phyloP scores from a whole-genome alignment of 345 rosid species.

The Eucalyptus pauciflora region DNA sequence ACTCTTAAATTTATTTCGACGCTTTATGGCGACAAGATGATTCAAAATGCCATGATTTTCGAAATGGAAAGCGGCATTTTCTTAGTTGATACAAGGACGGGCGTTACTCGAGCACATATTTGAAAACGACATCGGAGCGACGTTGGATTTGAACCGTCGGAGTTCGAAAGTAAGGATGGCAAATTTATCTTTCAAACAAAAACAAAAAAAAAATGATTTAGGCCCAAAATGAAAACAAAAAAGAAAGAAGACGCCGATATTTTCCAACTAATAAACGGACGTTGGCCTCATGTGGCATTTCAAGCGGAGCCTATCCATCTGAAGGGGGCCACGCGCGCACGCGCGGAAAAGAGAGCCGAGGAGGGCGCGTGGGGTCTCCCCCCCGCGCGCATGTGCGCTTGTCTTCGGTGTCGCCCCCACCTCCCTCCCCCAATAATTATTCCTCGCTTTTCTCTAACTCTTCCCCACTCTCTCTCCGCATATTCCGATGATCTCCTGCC shows the following conservation, averaged over 20 bases:
- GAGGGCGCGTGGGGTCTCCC: background rate
- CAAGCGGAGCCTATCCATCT: background rate
- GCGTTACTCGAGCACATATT: accelerated
- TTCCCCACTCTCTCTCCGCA: background rate
- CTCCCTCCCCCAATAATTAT: background rate
- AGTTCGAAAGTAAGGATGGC: background rate
- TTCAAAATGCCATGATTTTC: accelerated
- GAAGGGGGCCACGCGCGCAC: background rate
- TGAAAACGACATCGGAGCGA: background rate
- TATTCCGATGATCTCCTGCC: background rate
- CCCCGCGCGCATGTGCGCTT: constrained; percentile 21
- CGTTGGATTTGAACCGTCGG: background rate
- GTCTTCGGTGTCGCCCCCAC: constrained; percentile 8
- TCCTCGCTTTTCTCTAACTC: background rate
- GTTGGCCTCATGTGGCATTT: background rate
- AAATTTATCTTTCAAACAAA: background rate
- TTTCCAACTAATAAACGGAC: background rate
- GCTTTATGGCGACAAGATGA: accelerated
- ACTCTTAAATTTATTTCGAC: no score
- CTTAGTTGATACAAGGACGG: background rate
- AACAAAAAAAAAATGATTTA: no score
- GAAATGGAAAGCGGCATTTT: no score
- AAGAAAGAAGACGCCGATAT: background rate
- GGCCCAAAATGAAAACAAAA: background rate
- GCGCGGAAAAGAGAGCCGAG: background rate